Evolutionary conservation across 2,329 filamentous ascomycete species (phyloP), one percentile per base, ranked within the genome.

Genomic region (Immersiporthe knoxdaviesiana): DNA sequence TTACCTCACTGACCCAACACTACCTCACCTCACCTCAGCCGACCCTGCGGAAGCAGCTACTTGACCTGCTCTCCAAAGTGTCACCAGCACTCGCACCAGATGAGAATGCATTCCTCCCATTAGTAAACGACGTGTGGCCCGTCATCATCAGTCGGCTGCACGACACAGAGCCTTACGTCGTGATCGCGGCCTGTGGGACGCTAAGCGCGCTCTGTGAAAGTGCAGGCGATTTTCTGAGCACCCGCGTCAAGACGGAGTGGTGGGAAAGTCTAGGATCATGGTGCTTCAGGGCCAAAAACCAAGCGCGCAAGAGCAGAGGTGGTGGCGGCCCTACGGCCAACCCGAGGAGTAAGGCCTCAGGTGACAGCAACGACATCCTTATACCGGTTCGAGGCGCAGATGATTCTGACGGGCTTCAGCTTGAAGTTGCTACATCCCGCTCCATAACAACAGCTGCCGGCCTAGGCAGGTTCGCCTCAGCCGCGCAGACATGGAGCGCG

Each of bases 41-140:
- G 0, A 87, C 88, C 14, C 85, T 99, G 11, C 90, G 95, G 54
- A 89, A 89, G 39, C 92, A 91, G 0, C 85, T 99, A 3, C 87
- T 99, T 12, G 87, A 88, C 21, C 88, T 98, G 7, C 86, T 98
- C 16, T 82, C 86, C 35, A 93, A 90, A 0, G 90, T 93, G 3
- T 87, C 91, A 5, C 87, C 90, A 0, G 85, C 92, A 0, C 86
- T 99, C 3, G 87, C 91, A 0, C 84, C 84, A 3, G 90, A 97
- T 73, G 92, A 97, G 76, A 90, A 94, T 71, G 88, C 89, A 0
- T 97, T 97, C 77, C 81, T 99, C 1, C 96, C 96, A 0, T 85
- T 98, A 0, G 89, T 98, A 74, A 96, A 98, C 78, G 90, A 91
- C 3, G 83, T 98, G 10, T 99, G 95, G 95, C 94, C 94, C 0